These are phyloP conservation scores for Astragalus glycyphyllos DNA, from an alignment of 306 rosid genomes.

Conservation along the genomic window DNA sequence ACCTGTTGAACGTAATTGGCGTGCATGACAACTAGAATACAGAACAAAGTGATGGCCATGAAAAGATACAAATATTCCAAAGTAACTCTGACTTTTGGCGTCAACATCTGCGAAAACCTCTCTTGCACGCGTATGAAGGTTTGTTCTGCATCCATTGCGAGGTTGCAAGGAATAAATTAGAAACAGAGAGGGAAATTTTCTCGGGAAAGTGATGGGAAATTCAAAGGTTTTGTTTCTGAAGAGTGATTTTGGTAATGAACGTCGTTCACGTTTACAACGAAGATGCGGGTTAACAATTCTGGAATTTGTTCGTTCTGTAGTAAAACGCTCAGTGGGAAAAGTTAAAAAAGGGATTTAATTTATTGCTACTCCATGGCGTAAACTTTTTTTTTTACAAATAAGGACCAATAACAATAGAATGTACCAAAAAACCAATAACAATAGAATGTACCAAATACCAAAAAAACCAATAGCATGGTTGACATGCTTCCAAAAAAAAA, in stretches of 20 bases:
- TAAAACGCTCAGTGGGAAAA: too few relatives aligned
- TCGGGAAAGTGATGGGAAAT: slow-evolving; percentile 44
- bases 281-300: not conserved
- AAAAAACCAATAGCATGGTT: too few relatives aligned
- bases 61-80: slow-evolving; percentile 82
- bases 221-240: not conserved
- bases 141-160: slow-evolving; percentile 94
- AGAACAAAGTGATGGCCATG: slow-evolving; percentile 86
- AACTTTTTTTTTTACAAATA: too few relatives aligned
- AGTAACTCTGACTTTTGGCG: slow-evolving; percentile 86
- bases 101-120: slow-evolving; percentile 89
- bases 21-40: slow-evolving; percentile 97
- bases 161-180: not conserved
- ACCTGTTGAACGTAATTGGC: slow-evolving; percentile 99
- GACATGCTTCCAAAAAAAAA: too few relatives aligned
- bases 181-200: slow-evolving; percentile 20
- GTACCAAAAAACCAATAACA: too few relatives aligned
- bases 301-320: not conserved
- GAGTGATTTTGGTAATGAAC: not conserved
- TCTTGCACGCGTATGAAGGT: slow-evolving; percentile 96
- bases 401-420: too few relatives aligned
- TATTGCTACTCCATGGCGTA: too few relatives aligned
- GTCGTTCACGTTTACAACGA: slow-evolving; percentile 10
- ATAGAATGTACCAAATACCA: too few relatives aligned
- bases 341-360: too few relatives aligned